Evolutionary conservation across 2,329 filamentous ascomycete species (phyloP).

Genomic region (Fusarium sp.): DNA sequence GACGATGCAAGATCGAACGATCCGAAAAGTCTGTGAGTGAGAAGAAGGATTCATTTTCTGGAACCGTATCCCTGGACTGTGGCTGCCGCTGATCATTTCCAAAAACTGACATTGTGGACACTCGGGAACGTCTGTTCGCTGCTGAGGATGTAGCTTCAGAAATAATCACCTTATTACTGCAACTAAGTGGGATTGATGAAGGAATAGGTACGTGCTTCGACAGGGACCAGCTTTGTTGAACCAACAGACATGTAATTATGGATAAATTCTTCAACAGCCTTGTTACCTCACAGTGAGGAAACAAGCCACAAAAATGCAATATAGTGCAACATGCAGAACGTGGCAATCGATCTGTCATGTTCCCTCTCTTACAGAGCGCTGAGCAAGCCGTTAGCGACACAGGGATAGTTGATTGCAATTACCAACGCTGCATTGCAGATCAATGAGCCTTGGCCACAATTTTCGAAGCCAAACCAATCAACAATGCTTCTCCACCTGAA

Average conservation of each 20-base stretch:
- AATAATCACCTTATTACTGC: neutral
- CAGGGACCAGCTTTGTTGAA: constrained; percentile 7
- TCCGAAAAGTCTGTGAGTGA: constrained; percentile 1
- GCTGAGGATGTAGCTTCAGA: neutral
- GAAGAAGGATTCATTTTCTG: neutral
- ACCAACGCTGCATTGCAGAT: constrained; percentile 5
- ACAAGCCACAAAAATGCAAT: neutral
- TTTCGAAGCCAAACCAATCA: neutral
- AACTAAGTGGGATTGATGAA: constrained; percentile 9
- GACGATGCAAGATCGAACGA: constrained; percentile 17
- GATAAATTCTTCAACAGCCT: neutral
- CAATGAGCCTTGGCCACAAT: neutral
- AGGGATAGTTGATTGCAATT: constrained; percentile 14
- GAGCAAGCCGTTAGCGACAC: neutral
- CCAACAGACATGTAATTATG: neutral
- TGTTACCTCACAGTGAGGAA: neutral
- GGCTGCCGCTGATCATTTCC: constrained; percentile 24
- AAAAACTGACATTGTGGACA: neutral
- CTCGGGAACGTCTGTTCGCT: neutral
- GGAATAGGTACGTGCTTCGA: neutral
- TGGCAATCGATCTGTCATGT: constrained; percentile 6
- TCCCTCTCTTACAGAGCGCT: neutral
- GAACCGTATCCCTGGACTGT: constrained; percentile 6
- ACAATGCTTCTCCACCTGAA: neutral
- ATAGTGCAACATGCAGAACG: neutral